Conservation (phyloP, 176 grass and related monocot species). For the Ampelocalamus luodianensis region DNA sequence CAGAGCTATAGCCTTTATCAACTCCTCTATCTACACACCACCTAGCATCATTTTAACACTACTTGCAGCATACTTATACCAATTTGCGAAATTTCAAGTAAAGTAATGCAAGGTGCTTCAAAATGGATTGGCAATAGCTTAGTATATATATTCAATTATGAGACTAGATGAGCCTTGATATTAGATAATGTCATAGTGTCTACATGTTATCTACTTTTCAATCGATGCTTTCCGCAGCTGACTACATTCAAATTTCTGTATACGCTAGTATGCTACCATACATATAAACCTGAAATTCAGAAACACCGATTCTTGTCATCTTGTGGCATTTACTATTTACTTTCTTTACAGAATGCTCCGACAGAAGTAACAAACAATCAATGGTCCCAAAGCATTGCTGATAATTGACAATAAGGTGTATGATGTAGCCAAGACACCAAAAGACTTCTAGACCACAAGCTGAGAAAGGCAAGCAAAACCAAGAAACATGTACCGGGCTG, state of each 20-base stretch:
- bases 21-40: slow-evolving; percentile 4
- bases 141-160: neutral
- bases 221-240: neutral
- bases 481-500: neutral
- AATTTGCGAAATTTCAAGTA: neutral
- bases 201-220: neutral
- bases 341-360: neutral
- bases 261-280: neutral
- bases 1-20: neutral
- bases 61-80: neutral
- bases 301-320: neutral
- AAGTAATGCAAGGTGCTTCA: neutral
- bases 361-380: neutral
- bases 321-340: neutral
- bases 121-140: neutral
- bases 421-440: neutral
- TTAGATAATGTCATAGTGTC: neutral
- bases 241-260: neutral
- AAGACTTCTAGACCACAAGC: neutral
- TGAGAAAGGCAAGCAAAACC: neutral
- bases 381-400: neutral
- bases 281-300: neutral
- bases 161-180: neutral
- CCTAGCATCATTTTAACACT: slow-evolving; percentile 21
- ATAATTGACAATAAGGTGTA: slow-evolving; percentile 2